A percentile compares a stretch with the other conserved stretches of the same genome.
Evolutionary conservation across 768 basidiomycete species (phyloP).

Genomic region (Boletus patriciae): DNA sequence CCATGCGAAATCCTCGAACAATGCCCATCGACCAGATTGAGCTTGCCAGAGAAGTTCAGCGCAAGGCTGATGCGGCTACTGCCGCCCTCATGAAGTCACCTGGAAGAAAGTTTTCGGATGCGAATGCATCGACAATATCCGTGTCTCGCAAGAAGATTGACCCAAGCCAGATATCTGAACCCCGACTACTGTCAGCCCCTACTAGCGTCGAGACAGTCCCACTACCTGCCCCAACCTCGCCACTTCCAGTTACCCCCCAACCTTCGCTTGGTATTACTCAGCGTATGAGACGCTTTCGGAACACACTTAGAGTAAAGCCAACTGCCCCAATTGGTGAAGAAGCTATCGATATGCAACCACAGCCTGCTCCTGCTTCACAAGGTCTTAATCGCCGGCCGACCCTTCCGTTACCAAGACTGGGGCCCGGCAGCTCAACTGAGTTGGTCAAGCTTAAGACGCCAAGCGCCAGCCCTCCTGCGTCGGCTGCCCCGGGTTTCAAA

Average conservation of each 20-base stretch:
- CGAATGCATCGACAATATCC: constrained; percentile 43
- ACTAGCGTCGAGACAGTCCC: constrained; percentile 69
- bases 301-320: constrained; percentile 60
- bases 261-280: constrained; percentile 58
- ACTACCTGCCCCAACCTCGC: constrained; percentile 41
- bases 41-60: constrained; percentile 64
- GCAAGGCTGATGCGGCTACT: constrained; percentile 67
- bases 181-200: constrained; percentile 63
- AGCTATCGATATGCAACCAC: constrained; percentile 44
- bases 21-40: constrained; percentile 51
- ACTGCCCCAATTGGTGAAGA: constrained; percentile 53
- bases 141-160: constrained; percentile 55
- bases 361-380: constrained; percentile 28
- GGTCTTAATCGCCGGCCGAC: constrained; percentile 46
- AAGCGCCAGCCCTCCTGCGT: constrained; percentile 63
- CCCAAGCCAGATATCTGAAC: constrained; percentile 63
- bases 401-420: constrained; percentile 47
- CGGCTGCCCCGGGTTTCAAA: constrained; percentile 70
- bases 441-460: constrained; percentile 53
- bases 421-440: constrained; percentile 45
- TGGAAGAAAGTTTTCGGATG: constrained; percentile 41
- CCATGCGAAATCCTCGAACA: constrained; percentile 41
- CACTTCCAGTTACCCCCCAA: constrained; percentile 36
- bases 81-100: constrained; percentile 54
- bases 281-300: constrained; percentile 69